phyloP scores from a whole-genome alignment of 352 stramenopile species.

The Globisporangium emineosum region DNA sequence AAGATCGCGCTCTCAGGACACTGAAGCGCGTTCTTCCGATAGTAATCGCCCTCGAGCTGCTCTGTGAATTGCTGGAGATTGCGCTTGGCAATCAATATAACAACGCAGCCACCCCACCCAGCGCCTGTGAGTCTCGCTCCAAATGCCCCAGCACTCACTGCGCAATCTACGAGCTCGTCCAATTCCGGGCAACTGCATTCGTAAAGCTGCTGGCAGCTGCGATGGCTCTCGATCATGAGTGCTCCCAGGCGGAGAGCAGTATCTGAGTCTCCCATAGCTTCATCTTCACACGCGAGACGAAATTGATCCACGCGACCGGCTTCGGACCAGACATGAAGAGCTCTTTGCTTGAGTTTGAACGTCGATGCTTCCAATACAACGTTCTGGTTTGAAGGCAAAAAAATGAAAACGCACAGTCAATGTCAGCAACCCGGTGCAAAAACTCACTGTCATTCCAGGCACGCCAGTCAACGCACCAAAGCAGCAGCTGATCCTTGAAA shows the following conservation, averaged over 20 bases:
- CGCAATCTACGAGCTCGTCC: slow-evolving; percentile 56
- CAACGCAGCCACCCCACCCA: slow-evolving; percentile 81
- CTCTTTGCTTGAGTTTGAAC: slow-evolving; percentile 59
- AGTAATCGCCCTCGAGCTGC: slow-evolving; percentile 33
- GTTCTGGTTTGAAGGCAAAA: slow-evolving; percentile 14
- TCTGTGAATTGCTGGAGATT: slow-evolving; percentile 37
- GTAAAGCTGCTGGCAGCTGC: slow-evolving; percentile 61
- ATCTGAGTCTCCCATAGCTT: not conserved
- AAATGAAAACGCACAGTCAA: not conserved
- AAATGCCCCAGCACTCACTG: slow-evolving; percentile 41
- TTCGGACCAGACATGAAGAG: slow-evolving; percentile 67
- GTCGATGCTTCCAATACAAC: slow-evolving; percentile 28
- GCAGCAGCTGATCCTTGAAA: slow-evolving; percentile 31
- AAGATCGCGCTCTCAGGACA: not conserved
- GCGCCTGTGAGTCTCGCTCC: slow-evolving; percentile 75
- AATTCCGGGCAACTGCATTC: slow-evolving; percentile 77
- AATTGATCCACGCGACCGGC: slow-evolving; percentile 61
- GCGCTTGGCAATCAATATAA: slow-evolving; percentile 47
- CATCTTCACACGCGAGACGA: slow-evolving; percentile 19
- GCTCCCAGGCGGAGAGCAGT: slow-evolving; percentile 27
- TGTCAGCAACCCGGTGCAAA: not conserved
- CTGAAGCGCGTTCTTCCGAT: slow-evolving; percentile 13
- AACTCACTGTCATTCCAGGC: too few species aligned
- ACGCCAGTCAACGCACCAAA: slow-evolving; percentile 25
- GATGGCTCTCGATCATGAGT: slow-evolving; percentile 70